Base-by-base conservation (phyloP, 202 grass and related monocot genomes). In the Bolboschoenoplectus hybrid region DNA sequence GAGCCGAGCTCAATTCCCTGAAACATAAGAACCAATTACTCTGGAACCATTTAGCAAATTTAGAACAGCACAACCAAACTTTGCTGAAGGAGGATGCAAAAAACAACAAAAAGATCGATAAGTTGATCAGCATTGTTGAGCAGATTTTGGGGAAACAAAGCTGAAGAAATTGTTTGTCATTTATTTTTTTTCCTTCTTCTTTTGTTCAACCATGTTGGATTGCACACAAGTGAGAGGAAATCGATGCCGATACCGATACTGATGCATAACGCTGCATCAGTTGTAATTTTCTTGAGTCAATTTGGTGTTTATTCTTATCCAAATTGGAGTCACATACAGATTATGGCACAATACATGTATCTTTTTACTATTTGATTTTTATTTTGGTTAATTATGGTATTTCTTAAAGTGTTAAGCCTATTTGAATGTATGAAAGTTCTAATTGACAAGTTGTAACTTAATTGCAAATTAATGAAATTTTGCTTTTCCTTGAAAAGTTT, bases 61-160 rank as follows among this genome's bases (percentile, higher is more conserved):
- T 74, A 34, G 71, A 74, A 34, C 71, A 74, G 46, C 71, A 74
- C 71, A 74, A 74, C 52, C 71, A 74, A 34, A 51, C 45, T 74
- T 52, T 74, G 71, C 44, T 74, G 45, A 74, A 34, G 46, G 71
- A 74, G 46, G 71, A 74, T 51, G 71, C 71, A 51, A 74, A 74
- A 51, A 74, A 74, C 71, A 51, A 74, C 46, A 74, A 74, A 49
- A 74, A 74, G 71, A 74, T 74, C 1, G 71, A 74, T 3, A 74
- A 74, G 45, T 19, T 74, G 71, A 74, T 74, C 20, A 6, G 45
- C 71, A 51, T 74, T 35, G 71, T 52, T 51, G 71, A 74, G 19
- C 71, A 74, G 46, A 51, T 74, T 32, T 10, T 51, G 71, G 68
- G 19, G n/a, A 74, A 74, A 50, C 43, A 73, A 74, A 51, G 32